These are phyloP conservation scores for Dioscorea dumetorum DNA, from an alignment of 106 monocot species.

Conservation along the genomic window DNA sequence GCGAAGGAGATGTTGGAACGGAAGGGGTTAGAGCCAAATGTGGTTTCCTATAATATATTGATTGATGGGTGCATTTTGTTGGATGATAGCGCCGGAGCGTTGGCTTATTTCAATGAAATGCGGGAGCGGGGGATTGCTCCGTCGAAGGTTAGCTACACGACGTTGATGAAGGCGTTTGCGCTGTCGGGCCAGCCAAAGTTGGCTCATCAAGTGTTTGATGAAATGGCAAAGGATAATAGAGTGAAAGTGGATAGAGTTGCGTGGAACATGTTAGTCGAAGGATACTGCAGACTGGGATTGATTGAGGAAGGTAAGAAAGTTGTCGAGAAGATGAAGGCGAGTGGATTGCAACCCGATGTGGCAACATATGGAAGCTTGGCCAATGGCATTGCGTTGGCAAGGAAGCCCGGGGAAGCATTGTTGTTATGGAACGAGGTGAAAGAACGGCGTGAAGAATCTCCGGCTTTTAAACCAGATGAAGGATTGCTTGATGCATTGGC, in stretches of 20 bases:
- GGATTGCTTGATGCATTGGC: conserved; percentile 75
- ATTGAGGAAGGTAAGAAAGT: conserved; percentile 63
- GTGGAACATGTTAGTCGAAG: conserved; percentile 87
- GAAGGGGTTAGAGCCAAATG: conserved; percentile 56
- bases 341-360: conserved; percentile 62
- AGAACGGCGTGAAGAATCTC: conserved; percentile 43
- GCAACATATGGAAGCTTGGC: conserved; percentile 87
- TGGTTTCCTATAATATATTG: conserved; percentile 72
- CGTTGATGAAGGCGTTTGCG: conserved; percentile 92
- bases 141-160: conserved; percentile 85
- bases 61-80: conserved; percentile 82
- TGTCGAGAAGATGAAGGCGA: conserved; percentile 70
- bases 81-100: conserved; percentile 68
- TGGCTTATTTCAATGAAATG: conserved; percentile 91
- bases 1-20: conserved; percentile 33
- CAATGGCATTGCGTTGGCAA: conserved; percentile 65
- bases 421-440: conserved; percentile 91
- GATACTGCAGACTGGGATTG: conserved; percentile 72
- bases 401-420: conserved; percentile 82
- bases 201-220: conserved; percentile 87
- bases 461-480: conserved; percentile 61
- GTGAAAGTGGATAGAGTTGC: conserved; percentile 71
- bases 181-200: conserved; percentile 67
- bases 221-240: conserved; percentile 66
- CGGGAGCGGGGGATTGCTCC: conserved; percentile 72